Evolutionary conservation across 352 stramenopile species (phyloP).

Genomic region (Stephanocyclus meneghinianus): DNA sequence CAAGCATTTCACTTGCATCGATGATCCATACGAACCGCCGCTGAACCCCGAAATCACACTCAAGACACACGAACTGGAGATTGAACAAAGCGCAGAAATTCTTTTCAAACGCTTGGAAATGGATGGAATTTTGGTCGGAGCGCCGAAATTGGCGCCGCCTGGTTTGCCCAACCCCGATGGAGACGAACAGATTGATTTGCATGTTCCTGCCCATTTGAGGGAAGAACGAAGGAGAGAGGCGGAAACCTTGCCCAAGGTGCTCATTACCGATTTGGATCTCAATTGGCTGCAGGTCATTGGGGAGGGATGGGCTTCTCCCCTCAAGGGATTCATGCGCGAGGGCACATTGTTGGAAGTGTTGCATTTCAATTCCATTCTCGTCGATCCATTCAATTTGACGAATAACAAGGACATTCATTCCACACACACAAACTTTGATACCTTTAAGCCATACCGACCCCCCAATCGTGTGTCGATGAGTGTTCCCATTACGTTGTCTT

Average conservation of each 20-base stretch:
- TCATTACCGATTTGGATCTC: conserved; percentile 95
- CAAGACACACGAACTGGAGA: conserved; percentile 91
- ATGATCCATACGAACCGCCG: conserved; percentile 96
- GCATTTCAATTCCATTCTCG: conserved; percentile 95
- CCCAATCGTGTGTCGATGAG: conserved; percentile 92
- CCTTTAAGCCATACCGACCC: conserved; percentile 87
- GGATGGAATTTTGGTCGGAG: conserved; percentile 85
- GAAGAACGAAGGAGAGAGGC: conserved; percentile 56
- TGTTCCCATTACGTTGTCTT: conserved; percentile 95
- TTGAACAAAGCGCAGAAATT: conserved; percentile 87
- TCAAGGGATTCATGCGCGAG: conserved; percentile 97
- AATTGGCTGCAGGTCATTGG: conserved; percentile 98
- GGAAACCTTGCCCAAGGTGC: conserved; percentile 86
- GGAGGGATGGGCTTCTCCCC: conserved; percentile 93
- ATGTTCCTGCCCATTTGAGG: conserved; percentile 69
- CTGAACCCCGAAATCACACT: conserved; percentile 92
- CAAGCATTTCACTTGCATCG: conserved; percentile 98
- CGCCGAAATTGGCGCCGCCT: conserved; percentile 77
- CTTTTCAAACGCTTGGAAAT: conserved; percentile 81
- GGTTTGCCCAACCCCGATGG: conserved; percentile 87
- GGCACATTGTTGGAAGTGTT: conserved; percentile 94
- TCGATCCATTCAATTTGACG: conserved; percentile 95
- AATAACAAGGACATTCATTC: conserved; percentile 85
- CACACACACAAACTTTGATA: conserved; percentile 89
- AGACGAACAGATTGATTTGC: conserved; percentile 88